Conservation (phyloP, 306 rosid genomes). For the Quercus robur region DNA sequence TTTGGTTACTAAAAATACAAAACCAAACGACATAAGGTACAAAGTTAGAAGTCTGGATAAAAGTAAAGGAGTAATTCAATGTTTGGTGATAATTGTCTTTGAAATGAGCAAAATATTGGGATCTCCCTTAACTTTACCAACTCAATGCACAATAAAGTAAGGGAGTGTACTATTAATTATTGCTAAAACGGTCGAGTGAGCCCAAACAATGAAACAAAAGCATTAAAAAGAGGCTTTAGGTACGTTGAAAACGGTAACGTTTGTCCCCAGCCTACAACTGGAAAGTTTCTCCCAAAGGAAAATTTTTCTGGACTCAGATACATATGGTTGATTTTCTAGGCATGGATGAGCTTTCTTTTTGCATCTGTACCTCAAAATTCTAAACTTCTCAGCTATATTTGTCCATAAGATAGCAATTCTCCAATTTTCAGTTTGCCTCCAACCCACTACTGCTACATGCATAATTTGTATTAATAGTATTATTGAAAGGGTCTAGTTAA, state of each 20-base stretch:
- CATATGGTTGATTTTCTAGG: background rate
- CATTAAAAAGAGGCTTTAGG: background rate
- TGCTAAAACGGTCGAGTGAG: slow-evolving; percentile 17
- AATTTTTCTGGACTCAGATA: background rate
- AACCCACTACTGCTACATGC: no score
- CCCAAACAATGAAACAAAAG: slow-evolving; percentile 1
- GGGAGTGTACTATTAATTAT: background rate
- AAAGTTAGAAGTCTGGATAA: background rate
- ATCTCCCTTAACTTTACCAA: slow-evolving; percentile 17
- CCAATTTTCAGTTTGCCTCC: no score
- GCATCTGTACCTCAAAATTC: no score
- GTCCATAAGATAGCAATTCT: no score
- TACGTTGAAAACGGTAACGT: slow-evolving; percentile 2
- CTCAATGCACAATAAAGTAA: background rate
- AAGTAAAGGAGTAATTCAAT: background rate
- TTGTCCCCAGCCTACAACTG: slow-evolving; percentile 11
- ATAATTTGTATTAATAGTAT: no score
- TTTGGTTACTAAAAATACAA: no score
- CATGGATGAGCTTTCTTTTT: no score
- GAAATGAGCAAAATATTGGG: slow-evolving; percentile 6
- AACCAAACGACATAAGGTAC: no score
- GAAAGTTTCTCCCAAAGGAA: background rate
- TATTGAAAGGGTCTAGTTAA: no score
- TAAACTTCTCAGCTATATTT: no score
- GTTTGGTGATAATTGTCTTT: slow-evolving; percentile 25